Base-by-base conservation (phyloP, 768 basidiomycete species). In the Lactarius evosmus region DNA sequence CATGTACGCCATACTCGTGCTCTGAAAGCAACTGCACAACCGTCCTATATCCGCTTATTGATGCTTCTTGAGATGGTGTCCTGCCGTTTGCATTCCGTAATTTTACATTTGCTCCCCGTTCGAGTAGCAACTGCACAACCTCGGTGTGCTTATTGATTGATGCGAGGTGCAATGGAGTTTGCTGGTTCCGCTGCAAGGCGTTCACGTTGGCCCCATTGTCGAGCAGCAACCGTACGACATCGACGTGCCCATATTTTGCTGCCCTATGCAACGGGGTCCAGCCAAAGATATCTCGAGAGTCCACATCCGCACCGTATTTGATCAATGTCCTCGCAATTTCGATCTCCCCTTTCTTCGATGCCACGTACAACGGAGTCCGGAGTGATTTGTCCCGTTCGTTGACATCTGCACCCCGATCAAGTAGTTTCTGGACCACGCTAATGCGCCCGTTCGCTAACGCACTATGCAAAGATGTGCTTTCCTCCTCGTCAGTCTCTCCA, bases 101-200 rank as follows among this genome's bases (percentile, higher is more conserved):
- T n/a, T n/a, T n/a, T n/a, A n/a, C n/a, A n/a, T n/a, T n/a, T n/a
- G n/a, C n/a, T n/a, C n/a, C n/a, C n/a, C n/a, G n/a, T n/a, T n/a
- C n/a, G n/a, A n/a, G n/a, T n/a, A n/a, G n/a, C n/a, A n/a, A n/a
- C n/a, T n/a, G n/a, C n/a, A n/a, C n/a, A n/a, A n/a, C n/a, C n/a
- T n/a, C n/a, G n/a, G n/a, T n/a, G 32, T 16, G 3, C 7, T 32
- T 16, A 8, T 33, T 27, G 12, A 0, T 1, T 7, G 46, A 17
- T 32, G 32, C 57, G 32, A 34, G 1, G 27, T 58, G 56, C 30
- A 58, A 46, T n/a, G 56, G 30, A 7, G 56, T 58, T 30, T 19
- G n/a, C n/a, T 14, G 29, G 4, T 33, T 3, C 30, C 16, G n/a
- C 8, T 33, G 2, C 44, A 44, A 32, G 11, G n/a, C 30, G n/a